Percentiles rank a stretch among this genome's conserved stretches.
Evolutionary conservation across 352 stramenopile species (phyloP).

Genomic region (Pythium diclinum): DNA sequence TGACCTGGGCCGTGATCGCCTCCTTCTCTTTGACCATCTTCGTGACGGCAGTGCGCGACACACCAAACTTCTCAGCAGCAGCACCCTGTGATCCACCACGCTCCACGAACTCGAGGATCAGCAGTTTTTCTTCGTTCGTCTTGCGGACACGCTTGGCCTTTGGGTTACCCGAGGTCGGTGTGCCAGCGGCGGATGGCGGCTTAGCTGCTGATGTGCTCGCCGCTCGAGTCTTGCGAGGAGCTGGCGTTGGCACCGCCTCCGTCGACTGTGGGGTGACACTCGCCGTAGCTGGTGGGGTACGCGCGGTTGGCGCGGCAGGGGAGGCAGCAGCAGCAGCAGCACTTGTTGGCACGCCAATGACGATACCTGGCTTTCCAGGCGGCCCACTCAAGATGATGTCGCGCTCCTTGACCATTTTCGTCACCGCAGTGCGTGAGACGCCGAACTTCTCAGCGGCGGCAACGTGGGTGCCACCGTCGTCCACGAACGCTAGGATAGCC

Average conservation of each 20-base stretch:
- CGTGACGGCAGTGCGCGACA: conserved; percentile 77
- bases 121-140: conserved; percentile 81
- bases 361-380: conserved; percentile 12
- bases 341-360: not conserved
- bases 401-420: conserved; percentile 86
- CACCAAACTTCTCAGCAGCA: conserved; percentile 73
- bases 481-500: conserved; percentile 76
- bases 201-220: not conserved
- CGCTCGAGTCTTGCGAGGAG: conserved; percentile 14
- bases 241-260: not conserved
- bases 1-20: conserved; percentile 66
- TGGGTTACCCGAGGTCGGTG: not conserved
- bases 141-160: conserved; percentile 71
- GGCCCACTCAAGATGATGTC: conserved; percentile 46
- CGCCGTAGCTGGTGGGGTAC: not conserved
- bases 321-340: not conserved
- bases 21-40: conserved; percentile 86
- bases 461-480: conserved; percentile 72
- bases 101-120: conserved; percentile 82
- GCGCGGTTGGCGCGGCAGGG: not conserved
- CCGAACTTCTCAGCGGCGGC: conserved; percentile 77
- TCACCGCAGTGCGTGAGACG: conserved; percentile 77
- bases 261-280: not conserved
- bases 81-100: conserved; percentile 69
- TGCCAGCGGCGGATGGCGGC: not conserved